Percentiles rank a stretch among this genome's conserved stretches.
Conservation (phyloP, 768 basidiomycete species). For the Phaffia tasmanica region DNA sequence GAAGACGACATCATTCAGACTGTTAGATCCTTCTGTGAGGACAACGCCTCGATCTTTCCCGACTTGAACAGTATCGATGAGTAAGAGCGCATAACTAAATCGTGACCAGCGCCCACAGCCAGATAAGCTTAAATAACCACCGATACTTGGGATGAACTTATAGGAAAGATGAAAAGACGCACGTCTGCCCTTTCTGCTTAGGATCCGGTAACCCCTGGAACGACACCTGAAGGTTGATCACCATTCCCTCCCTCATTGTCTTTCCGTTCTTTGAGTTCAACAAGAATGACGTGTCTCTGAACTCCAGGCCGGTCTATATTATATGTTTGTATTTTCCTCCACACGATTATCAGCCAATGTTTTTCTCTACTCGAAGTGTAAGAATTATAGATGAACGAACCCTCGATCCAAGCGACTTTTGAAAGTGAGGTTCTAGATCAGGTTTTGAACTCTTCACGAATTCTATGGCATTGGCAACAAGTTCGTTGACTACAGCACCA, state of each 20-base stretch:
- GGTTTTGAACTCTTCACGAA: constrained; percentile 67
- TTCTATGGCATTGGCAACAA: constrained; percentile 64
- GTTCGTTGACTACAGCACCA: constrained; percentile 60
- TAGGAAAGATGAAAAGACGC: constrained; percentile 28
- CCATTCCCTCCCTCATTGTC: constrained; percentile 64
- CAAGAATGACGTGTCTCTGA: constrained; percentile 75
- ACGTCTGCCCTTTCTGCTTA: constrained; percentile 59
- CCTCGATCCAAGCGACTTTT: constrained; percentile 81
- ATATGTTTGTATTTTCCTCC: neutral
- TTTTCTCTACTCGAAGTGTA: neutral
- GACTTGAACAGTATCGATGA: constrained; percentile 78
- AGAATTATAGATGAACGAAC: constrained; percentile 45
- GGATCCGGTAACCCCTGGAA: constrained; percentile 70
- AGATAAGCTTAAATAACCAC: neutral
- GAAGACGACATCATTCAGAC: constrained; percentile 75
- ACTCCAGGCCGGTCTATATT: constrained; percentile 81
- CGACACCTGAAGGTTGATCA: constrained; percentile 71
- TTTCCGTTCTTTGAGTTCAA: constrained; percentile 69
- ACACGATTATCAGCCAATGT: neutral
- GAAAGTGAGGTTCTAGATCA: constrained; percentile 69
- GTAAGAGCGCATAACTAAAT: constrained; percentile 68
- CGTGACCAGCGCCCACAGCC: constrained; percentile 5
- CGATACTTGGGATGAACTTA: neutral
- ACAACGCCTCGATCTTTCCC: constrained; percentile 48
- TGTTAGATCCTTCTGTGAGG: constrained; percentile 74